Base-by-base conservation (phyloP, 192 early-diverging fungal species). In the Linderina pennispora region DNA sequence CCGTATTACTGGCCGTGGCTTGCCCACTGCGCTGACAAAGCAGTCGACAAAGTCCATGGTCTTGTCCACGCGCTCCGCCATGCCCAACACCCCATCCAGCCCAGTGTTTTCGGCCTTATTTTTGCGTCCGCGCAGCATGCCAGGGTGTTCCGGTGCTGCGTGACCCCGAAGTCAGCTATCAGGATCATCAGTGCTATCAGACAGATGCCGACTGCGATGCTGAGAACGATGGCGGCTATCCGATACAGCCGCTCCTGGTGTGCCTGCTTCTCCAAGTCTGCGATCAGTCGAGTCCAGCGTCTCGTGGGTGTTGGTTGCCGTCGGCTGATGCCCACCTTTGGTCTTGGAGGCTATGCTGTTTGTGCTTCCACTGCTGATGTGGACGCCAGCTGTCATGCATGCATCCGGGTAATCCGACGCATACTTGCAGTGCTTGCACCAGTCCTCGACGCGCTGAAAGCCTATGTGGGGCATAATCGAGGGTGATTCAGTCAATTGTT, bases 401-500 rank as follows among this genome's bases (percentile, higher is more conserved):
- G 54, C 59, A 16, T 64, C 57, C 15, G 34, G 43, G 40, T 72
- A 65, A 20, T 53, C 47, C 36, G 43, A 8, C 9, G 68, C 61
- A 31, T 56, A 48, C 16, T 50, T 50, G 50, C 68, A 72, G 54
- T 72, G 65, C 23, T 50, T 64, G 50, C 68, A 72, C 68, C 68
- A 72, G 33, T 72, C 68, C 19, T 72, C 70, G n/a, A 66, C 70
- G 8, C 63, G 54, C 48, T 74, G 62, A 16, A 55, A 66, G 8
- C 64, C 57, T 64, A 73, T 34, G 8, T 6, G 9, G 19, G 13
- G 9, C 16, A 36, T 32, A 54, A 43, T 43, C 37, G 17, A 26
- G n/a, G n/a, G n/a, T n/a, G n/a, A n/a, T n/a, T n/a, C n/a, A n/a
- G n/a, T n/a, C n/a, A n/a, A n/a, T n/a, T n/a, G n/a, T n/a, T n/a